Evolutionary conservation across 139 green algal genomes (phyloP).

Genomic region (Diplosphaera chodatii): DNA sequence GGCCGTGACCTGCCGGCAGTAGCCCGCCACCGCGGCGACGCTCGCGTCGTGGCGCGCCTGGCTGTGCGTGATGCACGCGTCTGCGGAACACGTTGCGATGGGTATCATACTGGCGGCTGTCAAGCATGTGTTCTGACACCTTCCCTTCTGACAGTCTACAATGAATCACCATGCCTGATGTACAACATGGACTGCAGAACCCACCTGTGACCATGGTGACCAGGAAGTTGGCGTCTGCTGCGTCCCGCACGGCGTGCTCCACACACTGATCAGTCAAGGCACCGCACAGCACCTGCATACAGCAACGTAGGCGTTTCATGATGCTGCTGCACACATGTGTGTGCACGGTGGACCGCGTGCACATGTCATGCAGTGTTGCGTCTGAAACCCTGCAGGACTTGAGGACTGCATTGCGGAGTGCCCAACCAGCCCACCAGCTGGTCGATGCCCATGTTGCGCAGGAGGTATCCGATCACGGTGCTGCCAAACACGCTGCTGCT

Average conservation of each 20-base stretch:
- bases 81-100: conserved; percentile 2
- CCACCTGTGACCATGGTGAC: conserved; percentile 41
- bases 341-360: too few relatives aligned
- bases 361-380: too few relatives aligned
- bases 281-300: conserved; percentile 41
- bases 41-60: conserved; percentile 32
- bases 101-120: background rate
- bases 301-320: too few relatives aligned
- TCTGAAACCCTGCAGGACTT: too few relatives aligned
- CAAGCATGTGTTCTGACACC: background rate
- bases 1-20: conserved; percentile 46
- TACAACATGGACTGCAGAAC: background rate
- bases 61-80: conserved; percentile 46
- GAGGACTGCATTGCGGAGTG: too few relatives aligned
- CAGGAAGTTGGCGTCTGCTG: conserved; percentile 55
- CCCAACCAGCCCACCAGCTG: conserved; percentile 26
- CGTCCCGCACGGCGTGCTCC: conserved; percentile 58
- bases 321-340: too few relatives aligned
- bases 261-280: conserved; percentile 73
- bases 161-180: background rate
- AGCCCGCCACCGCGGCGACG: conserved; percentile 37
- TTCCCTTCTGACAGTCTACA: conserved; percentile 1
- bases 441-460: conserved; percentile 36
- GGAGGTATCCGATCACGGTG: conserved; percentile 50
- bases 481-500: conserved; percentile 51